Evolutionary conservation across 805 yeast genomes (phyloP), one percentile per base, ranked within the genome.

Genomic region (Metschnikowia cerradonensis): DNA sequence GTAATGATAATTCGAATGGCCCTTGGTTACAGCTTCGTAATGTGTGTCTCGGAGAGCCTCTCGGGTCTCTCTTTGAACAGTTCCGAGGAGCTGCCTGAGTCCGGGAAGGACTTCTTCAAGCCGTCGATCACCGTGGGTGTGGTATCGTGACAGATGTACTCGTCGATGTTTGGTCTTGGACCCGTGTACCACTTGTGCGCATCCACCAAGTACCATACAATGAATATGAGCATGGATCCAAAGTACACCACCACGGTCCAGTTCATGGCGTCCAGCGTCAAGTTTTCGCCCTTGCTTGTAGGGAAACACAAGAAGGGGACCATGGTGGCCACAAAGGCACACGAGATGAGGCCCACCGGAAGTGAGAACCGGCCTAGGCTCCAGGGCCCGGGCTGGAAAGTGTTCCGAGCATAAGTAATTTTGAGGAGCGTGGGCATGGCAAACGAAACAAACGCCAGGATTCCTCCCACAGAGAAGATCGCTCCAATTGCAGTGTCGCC

Each of bases 381-480:
- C 84, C 87, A 83, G 4, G 89, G 89, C 2, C 90, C 90, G 1
- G 80, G 81, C 54, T 68, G 68, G 69, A 84, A 84, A 1, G 71
- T 66, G 36, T 75, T 68, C 50, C 78, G 67, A 3, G 83, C 77
- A 59, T 77, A 79, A 3, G 84, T 77, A 58, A 81, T 77, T 61
- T 82, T 79, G 51, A 84, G 73, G 7, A 80, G 59, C 17, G 83
- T 80, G 11, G 90, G 90, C 57, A 81, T 70, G n/a, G 80, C 75
- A 67, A 84, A 84, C 3, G 89, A 83, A 51, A 84, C 75, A 59
- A 83, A 83, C 0, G 86, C 80, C 13, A 86, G 79, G 60, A 84
- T 83, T 41, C 88, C 88, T 32, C 88, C 87, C 44, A 84, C 86
- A 1, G 88, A 82, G 68, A 84, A 84, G 53, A 83, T 82, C 40